phyloP scores from a whole-genome alignment of 768 basidiomycete genomes.

The Suillus occidentalis region DNA sequence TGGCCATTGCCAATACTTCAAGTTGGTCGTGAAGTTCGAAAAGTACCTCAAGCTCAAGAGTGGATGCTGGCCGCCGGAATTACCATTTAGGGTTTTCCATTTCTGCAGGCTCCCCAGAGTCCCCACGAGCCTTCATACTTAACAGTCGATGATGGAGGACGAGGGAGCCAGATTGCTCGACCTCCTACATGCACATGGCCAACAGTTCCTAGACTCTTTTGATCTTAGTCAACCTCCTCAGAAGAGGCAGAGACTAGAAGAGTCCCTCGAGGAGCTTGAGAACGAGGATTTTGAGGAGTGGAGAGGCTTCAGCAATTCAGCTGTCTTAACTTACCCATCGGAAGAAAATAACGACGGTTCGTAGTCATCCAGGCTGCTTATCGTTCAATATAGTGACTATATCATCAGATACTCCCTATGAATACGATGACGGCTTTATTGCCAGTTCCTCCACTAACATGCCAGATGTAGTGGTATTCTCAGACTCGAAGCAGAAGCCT shows the following conservation, averaged over 20 bases:
- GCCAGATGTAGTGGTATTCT: conserved; percentile 60
- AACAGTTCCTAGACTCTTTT: conserved; percentile 46
- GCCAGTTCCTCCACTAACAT: conserved; percentile 30
- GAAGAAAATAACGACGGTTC: conserved; percentile 22
- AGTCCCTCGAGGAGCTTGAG: conserved; percentile 18
- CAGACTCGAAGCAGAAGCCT: conserved; percentile 33
- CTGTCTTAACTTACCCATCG: conserved; percentile 9
- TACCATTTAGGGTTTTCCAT: conserved; percentile 5
- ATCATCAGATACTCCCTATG: conserved; percentile 23
- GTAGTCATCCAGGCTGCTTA: conserved; percentile 2
- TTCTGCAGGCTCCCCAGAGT: background rate
- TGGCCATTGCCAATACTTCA: conserved; percentile 25
- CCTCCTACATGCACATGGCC: conserved; percentile 46
- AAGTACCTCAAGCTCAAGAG: too few relatives aligned
- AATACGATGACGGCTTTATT: conserved; percentile 48
- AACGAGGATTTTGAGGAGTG: conserved; percentile 38
- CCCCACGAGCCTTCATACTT: conserved; percentile 12
- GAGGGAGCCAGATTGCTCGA: conserved; percentile 37
- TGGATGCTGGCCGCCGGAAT: conserved; percentile 6
- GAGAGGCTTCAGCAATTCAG: conserved; percentile 34
- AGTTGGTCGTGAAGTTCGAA: too few relatives aligned
- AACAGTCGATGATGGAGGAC: conserved; percentile 10
- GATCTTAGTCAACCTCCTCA: conserved; percentile 23
- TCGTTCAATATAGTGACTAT: background rate
- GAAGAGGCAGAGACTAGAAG: conserved; percentile 14